phyloP scores from a whole-genome alignment of 1,139 yeast species.

The Sugiyamaella pinicola region DNA sequence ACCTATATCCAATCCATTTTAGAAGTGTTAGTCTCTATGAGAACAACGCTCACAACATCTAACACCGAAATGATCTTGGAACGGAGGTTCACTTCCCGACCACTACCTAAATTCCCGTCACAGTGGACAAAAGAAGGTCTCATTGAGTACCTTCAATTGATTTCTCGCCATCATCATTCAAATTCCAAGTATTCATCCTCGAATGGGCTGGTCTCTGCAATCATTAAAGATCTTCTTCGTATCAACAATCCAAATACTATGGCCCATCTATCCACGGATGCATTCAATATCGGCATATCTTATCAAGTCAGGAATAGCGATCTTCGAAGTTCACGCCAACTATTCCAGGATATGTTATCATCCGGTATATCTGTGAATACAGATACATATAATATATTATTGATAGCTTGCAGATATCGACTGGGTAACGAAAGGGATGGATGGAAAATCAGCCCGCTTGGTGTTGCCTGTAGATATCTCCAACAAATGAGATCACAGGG shows the following conservation, averaged over 20 bases:
- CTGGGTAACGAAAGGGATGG: slow-evolving; percentile 37
- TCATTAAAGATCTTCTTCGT: slow-evolving; percentile 46
- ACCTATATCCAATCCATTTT: slow-evolving; percentile 8
- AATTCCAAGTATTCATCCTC: slow-evolving; percentile 20
- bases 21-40: slow-evolving; percentile 10
- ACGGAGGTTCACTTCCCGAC: slow-evolving; percentile 19
- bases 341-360: slow-evolving; percentile 46
- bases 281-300: slow-evolving; percentile 50
- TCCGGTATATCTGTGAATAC: slow-evolving; percentile 45
- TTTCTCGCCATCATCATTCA: slow-evolving; percentile 23
- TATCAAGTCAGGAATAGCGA: slow-evolving; percentile 46
- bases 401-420: slow-evolving; percentile 37
- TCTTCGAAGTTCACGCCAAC: slow-evolving; percentile 48
- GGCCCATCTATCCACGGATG: slow-evolving; percentile 41
- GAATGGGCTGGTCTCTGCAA: slow-evolving; percentile 23
- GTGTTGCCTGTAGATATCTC: slow-evolving; percentile 30
- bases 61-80: slow-evolving; percentile 3
- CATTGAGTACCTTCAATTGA: slow-evolving; percentile 19
- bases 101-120: slow-evolving; percentile 24
- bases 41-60: background rate
- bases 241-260: slow-evolving; percentile 45
- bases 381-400: slow-evolving; percentile 49
- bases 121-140: slow-evolving; percentile 25
- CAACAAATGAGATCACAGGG: slow-evolving; percentile 40
- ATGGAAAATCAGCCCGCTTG: slow-evolving; percentile 39